A percentile compares a stretch with the other conserved stretches of the same genome.
These are phyloP conservation scores for Fusarium gaditjirri DNA, from an alignment of 2,329 filamentous ascomycete genomes.

Conservation along the genomic window DNA sequence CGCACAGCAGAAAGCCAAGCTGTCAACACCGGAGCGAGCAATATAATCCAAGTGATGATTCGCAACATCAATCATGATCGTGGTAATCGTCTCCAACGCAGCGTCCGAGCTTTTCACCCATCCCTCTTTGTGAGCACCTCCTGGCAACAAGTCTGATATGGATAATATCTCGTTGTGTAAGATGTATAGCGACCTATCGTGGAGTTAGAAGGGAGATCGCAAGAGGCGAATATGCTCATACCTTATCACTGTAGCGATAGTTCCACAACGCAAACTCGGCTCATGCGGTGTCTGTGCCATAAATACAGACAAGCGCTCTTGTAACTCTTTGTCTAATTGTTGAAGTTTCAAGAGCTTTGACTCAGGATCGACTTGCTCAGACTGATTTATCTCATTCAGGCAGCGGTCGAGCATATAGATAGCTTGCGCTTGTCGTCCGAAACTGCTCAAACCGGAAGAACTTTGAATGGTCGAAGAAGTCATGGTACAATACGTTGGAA, in stretches of 20 bases:
- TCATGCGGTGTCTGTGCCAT: background rate
- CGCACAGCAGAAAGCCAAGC: accelerated
- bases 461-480: accelerated
- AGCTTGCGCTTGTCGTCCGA: background rate
- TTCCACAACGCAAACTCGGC: accelerated
- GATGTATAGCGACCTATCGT: accelerated
- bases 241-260: background rate
- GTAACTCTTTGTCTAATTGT: accelerated
- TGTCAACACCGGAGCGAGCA: accelerated
- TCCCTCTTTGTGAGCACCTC: accelerated
- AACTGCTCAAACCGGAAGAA: background rate
- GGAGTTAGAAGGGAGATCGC: accelerated
- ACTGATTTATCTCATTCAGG: accelerated
- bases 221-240: accelerated
- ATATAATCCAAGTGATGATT: background rate
- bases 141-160: accelerated
- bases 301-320: background rate
- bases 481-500: background rate
- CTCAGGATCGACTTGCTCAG: accelerated
- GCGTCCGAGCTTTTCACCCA: accelerated
- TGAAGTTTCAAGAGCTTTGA: accelerated
- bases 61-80: background rate
- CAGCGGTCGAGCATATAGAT: background rate
- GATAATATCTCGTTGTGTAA: accelerated
- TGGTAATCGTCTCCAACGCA: background rate